A percentile compares a stretch with the other conserved stretches of the same genome.
Conservation (phyloP, 2,329 filamentous ascomycete genomes). For the Fusarium papillatum region DNA sequence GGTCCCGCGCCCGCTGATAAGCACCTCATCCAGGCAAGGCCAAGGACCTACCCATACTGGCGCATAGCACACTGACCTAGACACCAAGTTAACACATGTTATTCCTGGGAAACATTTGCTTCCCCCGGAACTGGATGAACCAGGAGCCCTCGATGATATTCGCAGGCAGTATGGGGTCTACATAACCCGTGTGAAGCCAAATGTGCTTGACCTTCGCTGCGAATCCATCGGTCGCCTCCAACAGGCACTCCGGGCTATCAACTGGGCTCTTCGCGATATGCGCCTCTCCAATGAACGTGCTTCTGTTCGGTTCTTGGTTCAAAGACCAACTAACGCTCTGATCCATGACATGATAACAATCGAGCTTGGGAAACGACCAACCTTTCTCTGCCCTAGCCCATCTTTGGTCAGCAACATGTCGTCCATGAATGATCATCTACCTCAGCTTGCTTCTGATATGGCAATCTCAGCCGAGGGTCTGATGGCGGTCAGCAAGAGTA, state of each 20-base stretch:
- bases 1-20: slow-evolving; percentile 39
- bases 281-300: slow-evolving; percentile 43
- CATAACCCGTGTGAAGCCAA: slow-evolving; percentile 42
- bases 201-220: slow-evolving; percentile 45
- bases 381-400: slow-evolving; percentile 14
- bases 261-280: slow-evolving; percentile 50
- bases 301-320: slow-evolving; percentile 44
- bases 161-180: slow-evolving; percentile 47
- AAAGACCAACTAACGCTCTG: slow-evolving; percentile 35
- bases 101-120: slow-evolving; percentile 46
- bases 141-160: slow-evolving; percentile 43
- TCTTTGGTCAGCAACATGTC: slow-evolving; percentile 1
- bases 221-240: slow-evolving; percentile 41
- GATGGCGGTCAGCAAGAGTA: slow-evolving; percentile 37
- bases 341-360: slow-evolving; percentile 35
- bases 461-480: slow-evolving; percentile 40
- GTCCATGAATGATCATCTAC: slow-evolving; percentile 34
- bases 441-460: slow-evolving; percentile 37
- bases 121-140: slow-evolving; percentile 42
- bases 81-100: slow-evolving; percentile 38
- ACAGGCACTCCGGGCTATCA: slow-evolving; percentile 45
- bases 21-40: slow-evolving; percentile 43
- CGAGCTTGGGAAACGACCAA: slow-evolving; percentile 42
- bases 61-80: not conserved
- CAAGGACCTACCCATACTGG: not conserved